A percentile compares a stretch with the other conserved stretches of the same genome.
phyloP scores from a whole-genome alignment of 352 stramenopile species.

The Phytopythium oedochilum region DNA sequence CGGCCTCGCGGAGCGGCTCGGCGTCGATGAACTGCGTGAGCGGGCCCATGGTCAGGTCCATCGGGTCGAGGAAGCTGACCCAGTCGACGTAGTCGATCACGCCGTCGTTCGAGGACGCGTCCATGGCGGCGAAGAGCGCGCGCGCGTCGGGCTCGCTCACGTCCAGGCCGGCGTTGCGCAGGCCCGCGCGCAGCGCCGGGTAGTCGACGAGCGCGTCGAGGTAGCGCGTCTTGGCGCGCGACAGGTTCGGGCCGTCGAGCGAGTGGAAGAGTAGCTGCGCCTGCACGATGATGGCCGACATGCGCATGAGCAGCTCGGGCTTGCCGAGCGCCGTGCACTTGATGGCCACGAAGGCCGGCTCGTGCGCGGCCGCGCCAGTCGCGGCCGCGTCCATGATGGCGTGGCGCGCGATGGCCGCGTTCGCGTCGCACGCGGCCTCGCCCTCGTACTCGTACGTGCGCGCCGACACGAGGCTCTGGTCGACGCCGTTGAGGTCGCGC shows the following conservation, averaged over 20 bases:
- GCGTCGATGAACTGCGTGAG: constrained; percentile 86
- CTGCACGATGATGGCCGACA: constrained; percentile 93
- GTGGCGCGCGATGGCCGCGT: constrained; percentile 82
- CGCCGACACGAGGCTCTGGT: constrained; percentile 80
- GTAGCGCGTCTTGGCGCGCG: constrained; percentile 76
- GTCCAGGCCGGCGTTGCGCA: constrained; percentile 61
- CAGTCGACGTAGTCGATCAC: constrained; percentile 95
- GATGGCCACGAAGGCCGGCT: constrained; percentile 93
- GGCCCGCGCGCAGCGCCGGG: constrained; percentile 59
- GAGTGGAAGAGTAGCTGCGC: constrained; percentile 89
- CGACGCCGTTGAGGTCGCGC: constrained; percentile 70
- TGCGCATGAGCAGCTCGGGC: constrained; percentile 93
- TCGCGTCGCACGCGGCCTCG: constrained; percentile 91
- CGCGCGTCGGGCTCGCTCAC: constrained; percentile 61
- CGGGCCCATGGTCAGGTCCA: constrained; percentile 86
- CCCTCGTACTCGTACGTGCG: constrained; percentile 96
- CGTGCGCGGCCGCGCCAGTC: constrained; percentile 17
- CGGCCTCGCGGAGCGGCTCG: constrained; percentile 68
- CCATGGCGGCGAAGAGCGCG: constrained; percentile 60
- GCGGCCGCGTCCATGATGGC: constrained; percentile 73
- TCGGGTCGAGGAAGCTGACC: constrained; percentile 89
- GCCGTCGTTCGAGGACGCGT: constrained; percentile 59
- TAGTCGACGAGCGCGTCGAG: constrained; percentile 80
- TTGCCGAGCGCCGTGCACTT: constrained; percentile 97
- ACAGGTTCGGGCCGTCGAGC: constrained; percentile 86